Evolutionary conservation across 164 flowering plant genomes (phyloP).

Genomic region (Aristolochia californica): DNA sequence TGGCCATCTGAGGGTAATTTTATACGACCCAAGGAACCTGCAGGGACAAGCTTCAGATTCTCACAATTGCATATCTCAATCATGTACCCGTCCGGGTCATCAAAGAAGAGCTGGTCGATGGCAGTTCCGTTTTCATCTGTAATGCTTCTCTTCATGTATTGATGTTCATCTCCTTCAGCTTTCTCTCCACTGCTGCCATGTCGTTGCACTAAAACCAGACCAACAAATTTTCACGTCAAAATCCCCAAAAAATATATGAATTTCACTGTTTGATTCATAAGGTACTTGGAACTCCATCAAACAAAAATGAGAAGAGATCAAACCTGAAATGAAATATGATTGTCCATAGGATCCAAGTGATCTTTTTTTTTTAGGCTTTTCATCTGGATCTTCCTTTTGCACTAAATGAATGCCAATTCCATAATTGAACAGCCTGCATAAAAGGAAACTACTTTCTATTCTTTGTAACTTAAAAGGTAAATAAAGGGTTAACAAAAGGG

Average conservation of each 20-base stretch:
- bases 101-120: conserved; percentile 54
- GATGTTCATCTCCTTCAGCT: conserved; percentile 25
- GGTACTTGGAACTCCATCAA: not conserved
- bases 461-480: too few relatives aligned
- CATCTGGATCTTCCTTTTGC: conserved; percentile 24
- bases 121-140: conserved; percentile 25
- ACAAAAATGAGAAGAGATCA: not conserved
- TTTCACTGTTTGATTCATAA: not conserved
- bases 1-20: conserved; percentile 40
- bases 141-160: conserved; percentile 38
- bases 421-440: conserved; percentile 47
- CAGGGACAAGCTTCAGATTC: conserved; percentile 49
- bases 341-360: conserved; percentile 58
- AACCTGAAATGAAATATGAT: conserved; percentile 43
- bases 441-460: too few relatives aligned
- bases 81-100: conserved; percentile 65
- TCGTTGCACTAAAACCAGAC: conserved; percentile 34
- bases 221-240: not conserved
- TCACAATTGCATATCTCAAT: conserved; percentile 77
- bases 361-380: conserved; percentile 22
- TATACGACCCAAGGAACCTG: conserved; percentile 25
- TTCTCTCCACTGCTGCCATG: conserved; percentile 38
- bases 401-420: conserved; percentile 55
- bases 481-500: too few relatives aligned
- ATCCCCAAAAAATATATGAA: not conserved